phyloP scores from a whole-genome alignment of 371 early-diverging fungal species.

The Circinella minor region DNA sequence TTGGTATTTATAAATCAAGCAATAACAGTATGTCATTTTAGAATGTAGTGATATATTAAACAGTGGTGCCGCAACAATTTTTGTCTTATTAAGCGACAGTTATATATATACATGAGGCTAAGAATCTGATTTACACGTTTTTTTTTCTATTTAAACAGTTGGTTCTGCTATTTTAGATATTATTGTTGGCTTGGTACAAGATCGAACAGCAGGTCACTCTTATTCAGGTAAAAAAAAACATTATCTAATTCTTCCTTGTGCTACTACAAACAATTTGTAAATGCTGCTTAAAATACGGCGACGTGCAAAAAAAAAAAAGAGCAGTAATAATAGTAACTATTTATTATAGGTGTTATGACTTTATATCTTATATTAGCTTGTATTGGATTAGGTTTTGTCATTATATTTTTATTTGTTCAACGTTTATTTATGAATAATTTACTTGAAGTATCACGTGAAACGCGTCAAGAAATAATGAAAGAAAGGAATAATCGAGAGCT shows the following conservation, averaged over 20 bases:
- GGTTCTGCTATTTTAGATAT: conserved; percentile 57
- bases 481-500: conserved; percentile 44
- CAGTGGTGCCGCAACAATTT: too few species aligned
- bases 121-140: too few species aligned
- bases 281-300: too few species aligned
- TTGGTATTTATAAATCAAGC: conserved; percentile 56
- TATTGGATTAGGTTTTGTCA: conserved; percentile 41
- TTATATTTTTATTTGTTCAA: conserved; percentile 32
- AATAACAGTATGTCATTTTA: conserved; percentile 22
- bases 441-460: conserved; percentile 31
- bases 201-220: conserved; percentile 40
- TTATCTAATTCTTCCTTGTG: too few species aligned
- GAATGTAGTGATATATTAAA: too few species aligned
- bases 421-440: conserved; percentile 34
- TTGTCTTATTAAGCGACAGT: too few species aligned
- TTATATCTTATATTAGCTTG: conserved; percentile 40
- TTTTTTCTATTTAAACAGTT: conserved; percentile 13
- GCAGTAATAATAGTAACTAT: not conserved
- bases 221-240: conserved; percentile 25
- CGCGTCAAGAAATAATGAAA: conserved; percentile 41
- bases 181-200: conserved; percentile 55
- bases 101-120: too few species aligned
- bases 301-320: too few species aligned
- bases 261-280: too few species aligned
- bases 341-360: conserved; percentile 36